phyloP scores from a whole-genome alignment of 345 rosid genomes.

The Garcia nutans region DNA sequence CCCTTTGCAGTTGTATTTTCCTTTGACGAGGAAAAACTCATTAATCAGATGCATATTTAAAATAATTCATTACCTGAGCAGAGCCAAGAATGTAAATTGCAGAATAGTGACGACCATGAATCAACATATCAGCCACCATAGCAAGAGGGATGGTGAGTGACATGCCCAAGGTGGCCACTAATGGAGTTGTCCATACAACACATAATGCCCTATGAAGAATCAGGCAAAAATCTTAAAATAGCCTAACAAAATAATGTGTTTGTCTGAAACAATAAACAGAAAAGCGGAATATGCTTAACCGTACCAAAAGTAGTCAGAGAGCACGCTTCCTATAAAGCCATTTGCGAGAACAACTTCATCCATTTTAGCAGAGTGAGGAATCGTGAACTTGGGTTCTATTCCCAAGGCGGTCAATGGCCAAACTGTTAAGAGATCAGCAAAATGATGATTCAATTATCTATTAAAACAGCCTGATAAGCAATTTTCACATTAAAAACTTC shows the following conservation, averaged over 20 bases:
- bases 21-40: neutral
- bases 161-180: constrained; percentile 85
- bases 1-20: neutral
- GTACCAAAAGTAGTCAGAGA: constrained; percentile 95
- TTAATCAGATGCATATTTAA: neutral
- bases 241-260: neutral
- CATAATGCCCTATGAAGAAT: constrained; percentile 57
- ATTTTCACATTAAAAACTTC: neutral
- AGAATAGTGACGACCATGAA: constrained; percentile 81
- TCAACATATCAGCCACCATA: constrained; percentile 78
- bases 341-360: constrained; percentile 97
- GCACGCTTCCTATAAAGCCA: constrained; percentile 93
- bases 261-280: neutral
- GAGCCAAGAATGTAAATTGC: constrained; percentile 79
- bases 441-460: neutral
- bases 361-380: constrained; percentile 86
- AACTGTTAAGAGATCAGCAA: constrained; percentile 47
- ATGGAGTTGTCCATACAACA: constrained; percentile 84
- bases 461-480: neutral
- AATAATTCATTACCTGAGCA: constrained; percentile 44
- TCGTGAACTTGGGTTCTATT: constrained; percentile 90
- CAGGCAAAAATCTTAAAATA: neutral
- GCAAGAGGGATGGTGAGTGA: constrained; percentile 86
- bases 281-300: constrained; percentile 7
- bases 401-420: constrained; percentile 97